Evolutionary conservation across 805 yeast species (phyloP), one percentile per base, ranked within the genome.

Genomic region (Kodamaea fukazawae): DNA sequence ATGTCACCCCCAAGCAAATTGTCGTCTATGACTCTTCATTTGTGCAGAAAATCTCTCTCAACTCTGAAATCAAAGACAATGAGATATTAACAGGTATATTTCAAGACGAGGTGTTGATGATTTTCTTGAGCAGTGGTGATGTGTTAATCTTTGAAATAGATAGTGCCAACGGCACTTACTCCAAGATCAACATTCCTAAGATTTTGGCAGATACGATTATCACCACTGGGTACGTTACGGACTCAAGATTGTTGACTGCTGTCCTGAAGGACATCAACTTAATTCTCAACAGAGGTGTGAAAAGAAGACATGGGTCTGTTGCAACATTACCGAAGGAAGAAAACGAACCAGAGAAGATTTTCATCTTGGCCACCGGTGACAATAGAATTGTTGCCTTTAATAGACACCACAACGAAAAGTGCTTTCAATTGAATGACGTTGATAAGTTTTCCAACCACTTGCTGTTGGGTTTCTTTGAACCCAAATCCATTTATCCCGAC

Each of bases 301-400:
- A 66, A 43, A 53, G 73, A 48, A 61, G 57, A 36, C 58, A 47
- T 25, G 44, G 53, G 8, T 26, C 23, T 5, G 16, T 11, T 10
- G 27, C 14, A 3, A 20, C 23, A 5, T 6, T 6, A 5, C 23
- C 23, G 7, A 30, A 15, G 16, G 30, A 27, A 10, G 23, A 22
- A 6, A 11, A 10, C 7, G 34, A 10, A 11, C 56, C 28, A 48
- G 66, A 40, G 48, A 70, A 66, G 40, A 70, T 67, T 0, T 84
- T 83, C 49, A 70, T 85, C 32, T 73, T 82, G 34, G 86, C 83
- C 4, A 83, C 90, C 2, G 90, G 88, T 42, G 90, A 83, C 54
- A 86, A 84, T 51, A 74, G 88, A 56, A 65, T 85, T 13, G 75
- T 86, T 35, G 75, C 78, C 10, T 84, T 84, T 57, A 73, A 73